Conservation (phyloP, 164 flowering plant genomes). For the Liquidambar formosana region DNA sequence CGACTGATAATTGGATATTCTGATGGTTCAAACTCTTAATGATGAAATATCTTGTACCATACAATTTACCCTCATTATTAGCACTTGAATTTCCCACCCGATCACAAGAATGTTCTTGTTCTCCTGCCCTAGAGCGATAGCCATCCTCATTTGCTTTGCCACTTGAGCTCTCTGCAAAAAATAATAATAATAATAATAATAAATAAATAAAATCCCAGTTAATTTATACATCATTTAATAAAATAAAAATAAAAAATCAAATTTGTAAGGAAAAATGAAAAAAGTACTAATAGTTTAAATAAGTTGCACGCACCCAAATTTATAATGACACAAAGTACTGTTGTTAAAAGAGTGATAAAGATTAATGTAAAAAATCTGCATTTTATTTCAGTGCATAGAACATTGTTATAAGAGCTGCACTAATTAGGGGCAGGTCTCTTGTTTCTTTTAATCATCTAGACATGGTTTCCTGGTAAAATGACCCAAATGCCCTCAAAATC, state of each 20-base stretch:
- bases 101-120: slow-evolving; percentile 20
- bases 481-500: no score
- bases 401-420: no score
- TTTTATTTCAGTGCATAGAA: no score
- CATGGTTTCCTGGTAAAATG: no score
- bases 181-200: no score
- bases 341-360: no score
- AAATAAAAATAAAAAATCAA: background rate
- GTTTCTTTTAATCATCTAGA: no score
- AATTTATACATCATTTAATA: background rate
- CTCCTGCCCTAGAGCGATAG: slow-evolving; percentile 30
- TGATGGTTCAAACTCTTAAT: slow-evolving; percentile 88
- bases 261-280: background rate
- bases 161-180: slow-evolving; percentile 59
- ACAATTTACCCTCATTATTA: slow-evolving; percentile 31
- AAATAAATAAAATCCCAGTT: slow-evolving; percentile 15
- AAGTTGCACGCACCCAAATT: no score
- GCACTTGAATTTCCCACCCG: slow-evolving; percentile 29
- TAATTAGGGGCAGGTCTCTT: no score
- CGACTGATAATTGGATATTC: slow-evolving; percentile 74
- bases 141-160: slow-evolving; percentile 40
- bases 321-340: no score
- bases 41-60: slow-evolving; percentile 73
- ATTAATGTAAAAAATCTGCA: no score
- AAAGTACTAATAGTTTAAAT: no score